Conservation (phyloP, 1,139 yeast species). For the Hansenula lynferdii region DNA sequence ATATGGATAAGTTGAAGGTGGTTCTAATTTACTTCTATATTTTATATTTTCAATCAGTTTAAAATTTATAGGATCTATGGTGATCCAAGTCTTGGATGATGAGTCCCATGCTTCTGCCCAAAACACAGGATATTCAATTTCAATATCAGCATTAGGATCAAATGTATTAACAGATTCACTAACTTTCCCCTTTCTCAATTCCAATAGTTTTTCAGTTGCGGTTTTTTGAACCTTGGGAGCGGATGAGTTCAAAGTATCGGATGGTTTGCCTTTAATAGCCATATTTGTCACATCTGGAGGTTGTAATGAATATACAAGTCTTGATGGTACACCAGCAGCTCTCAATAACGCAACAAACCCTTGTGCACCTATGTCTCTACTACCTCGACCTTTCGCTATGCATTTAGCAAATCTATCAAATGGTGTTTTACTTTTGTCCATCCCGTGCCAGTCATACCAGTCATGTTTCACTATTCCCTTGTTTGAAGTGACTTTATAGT, state of each 20-base stretch:
- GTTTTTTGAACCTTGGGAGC: constrained; percentile 1
- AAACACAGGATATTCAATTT: constrained; percentile 57
- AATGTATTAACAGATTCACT: constrained; percentile 1
- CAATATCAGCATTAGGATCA: constrained; percentile 17
- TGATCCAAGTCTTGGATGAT: constrained; percentile 68
- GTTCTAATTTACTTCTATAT: constrained; percentile 61
- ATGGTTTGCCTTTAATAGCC: constrained; percentile 10
- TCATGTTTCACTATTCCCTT: constrained; percentile 42
- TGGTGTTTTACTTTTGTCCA: constrained; percentile 25
- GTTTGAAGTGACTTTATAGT: constrained; percentile 46
- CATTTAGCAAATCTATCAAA: constrained; percentile 36
- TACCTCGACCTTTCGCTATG: constrained; percentile 51
- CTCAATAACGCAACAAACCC: constrained; percentile 80
- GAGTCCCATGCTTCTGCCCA: constrained; percentile 97
- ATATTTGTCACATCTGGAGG: constrained; percentile 73
- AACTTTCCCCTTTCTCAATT: constrained; percentile 13
- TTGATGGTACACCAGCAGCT: constrained; percentile 63
- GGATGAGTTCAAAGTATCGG: neutral
- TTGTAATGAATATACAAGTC: constrained; percentile 79
- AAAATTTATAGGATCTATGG: constrained; percentile 73
- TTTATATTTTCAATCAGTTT: constrained; percentile 66
- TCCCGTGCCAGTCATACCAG: constrained; percentile 52
- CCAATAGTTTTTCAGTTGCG: constrained; percentile 12
- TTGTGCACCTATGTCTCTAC: constrained; percentile 78
- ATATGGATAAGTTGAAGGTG: constrained; percentile 55